Evolutionary conservation across 2,329 filamentous ascomycete species (phyloP), one percentile per base, ranked within the genome.

Genomic region (Apiospora marii): DNA sequence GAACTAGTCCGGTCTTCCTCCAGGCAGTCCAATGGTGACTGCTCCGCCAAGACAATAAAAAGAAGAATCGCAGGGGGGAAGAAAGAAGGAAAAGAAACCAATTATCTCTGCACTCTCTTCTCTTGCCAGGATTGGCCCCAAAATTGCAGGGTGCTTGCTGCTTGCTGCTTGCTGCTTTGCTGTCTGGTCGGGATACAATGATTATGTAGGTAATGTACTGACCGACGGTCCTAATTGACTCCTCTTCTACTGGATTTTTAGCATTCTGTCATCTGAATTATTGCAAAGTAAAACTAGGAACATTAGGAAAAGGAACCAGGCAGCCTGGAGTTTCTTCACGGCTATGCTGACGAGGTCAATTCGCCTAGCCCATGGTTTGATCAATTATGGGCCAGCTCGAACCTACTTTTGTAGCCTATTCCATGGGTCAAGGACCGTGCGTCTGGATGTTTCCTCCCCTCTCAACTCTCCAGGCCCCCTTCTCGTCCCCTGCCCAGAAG

Each of bases 201-300:
- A 24, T 24, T 24, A 51, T 51, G 48, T n/a, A 49, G 48, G 12
- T 24, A 2, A 51, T 51, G 44, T 46, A 46, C 44, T 46, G 13
- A 46, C 44, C 44, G 13, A 46, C 44, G 13, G 13, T 19, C 44
- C 5, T 46, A 16, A 16, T 19, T 46, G 37, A 41, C 10, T 2
- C 16, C 16, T 46, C 44, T 46, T 19, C 14, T 46, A 4, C 27
- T 2, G 2, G 27, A 30, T 49, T 48, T 48, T 51, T 51, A 41
- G n/a, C 58, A 41, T 64, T 64, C 58, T 64, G 58, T 64, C 58
- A 64, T 64, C 58, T 64, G 58, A 64, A 64, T 64, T 64, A 64
- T n/a, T 41, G 12, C 34, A 13, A 64, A 64, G 58, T 22, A 19
- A 58, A 4, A 34, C 27, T 34, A 61, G 53, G 13, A n/a, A n/a